Conservation (phyloP, 2,329 filamentous ascomycete species). For the Daldinia sp. region DNA sequence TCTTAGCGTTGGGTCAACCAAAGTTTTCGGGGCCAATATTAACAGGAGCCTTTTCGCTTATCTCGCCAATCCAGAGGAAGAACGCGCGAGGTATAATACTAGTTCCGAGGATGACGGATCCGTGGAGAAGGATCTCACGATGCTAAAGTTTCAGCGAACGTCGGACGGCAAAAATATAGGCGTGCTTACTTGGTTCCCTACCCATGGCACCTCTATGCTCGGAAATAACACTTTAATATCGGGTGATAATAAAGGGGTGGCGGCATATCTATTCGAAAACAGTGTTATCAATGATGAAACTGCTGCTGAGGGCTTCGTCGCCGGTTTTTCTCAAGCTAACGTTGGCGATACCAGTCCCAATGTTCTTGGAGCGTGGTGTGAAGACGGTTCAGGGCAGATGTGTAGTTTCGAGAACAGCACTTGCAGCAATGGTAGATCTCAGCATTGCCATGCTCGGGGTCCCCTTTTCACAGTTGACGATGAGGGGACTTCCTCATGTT, state of each 20-base stretch:
- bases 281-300: conserved; percentile 66
- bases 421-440: conserved; percentile 76
- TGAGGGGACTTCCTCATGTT: conserved; percentile 78
- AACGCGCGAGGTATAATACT: conserved; percentile 75
- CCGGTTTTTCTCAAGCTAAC: conserved; percentile 91
- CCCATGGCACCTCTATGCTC: conserved; percentile 90
- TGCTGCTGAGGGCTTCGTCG: conserved; percentile 78
- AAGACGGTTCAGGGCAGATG: conserved; percentile 79
- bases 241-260: conserved; percentile 97
- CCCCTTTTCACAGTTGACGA: conserved; percentile 76
- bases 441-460: conserved; percentile 80
- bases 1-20: conserved; percentile 70
- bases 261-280: conserved; percentile 85
- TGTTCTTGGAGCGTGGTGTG: conserved; percentile 87
- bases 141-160: conserved; percentile 81
- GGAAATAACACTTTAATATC: conserved; percentile 92
- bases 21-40: conserved; percentile 82
- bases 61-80: conserved; percentile 82
- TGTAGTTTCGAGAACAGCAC: conserved; percentile 87
- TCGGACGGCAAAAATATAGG: conserved; percentile 83
- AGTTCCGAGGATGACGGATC: conserved; percentile 65
- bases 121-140: conserved; percentile 79
- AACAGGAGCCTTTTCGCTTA: conserved; percentile 92
- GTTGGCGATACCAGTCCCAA: conserved; percentile 94
- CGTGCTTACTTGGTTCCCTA: conserved; percentile 89